Evolutionary conservation across 805 yeast species (phyloP).

Genomic region (Hyphopichia homilentoma): DNA sequence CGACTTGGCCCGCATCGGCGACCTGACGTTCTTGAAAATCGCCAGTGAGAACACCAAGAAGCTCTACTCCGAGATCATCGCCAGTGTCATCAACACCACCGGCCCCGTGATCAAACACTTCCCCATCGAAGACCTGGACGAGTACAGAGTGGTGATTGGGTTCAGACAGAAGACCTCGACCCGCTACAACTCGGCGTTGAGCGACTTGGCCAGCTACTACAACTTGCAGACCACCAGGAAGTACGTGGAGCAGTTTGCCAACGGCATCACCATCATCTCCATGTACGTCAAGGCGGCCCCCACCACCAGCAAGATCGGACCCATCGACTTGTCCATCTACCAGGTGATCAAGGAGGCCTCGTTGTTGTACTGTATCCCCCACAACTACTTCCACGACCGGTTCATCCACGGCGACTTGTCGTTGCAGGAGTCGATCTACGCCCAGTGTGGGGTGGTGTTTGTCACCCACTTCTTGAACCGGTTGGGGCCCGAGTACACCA

Average conservation of each 20-base stretch:
- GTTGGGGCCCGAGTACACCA: slow-evolving; percentile 82
- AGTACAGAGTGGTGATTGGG: slow-evolving; percentile 85
- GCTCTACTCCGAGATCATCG: slow-evolving; percentile 69
- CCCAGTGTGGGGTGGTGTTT: slow-evolving; percentile 89
- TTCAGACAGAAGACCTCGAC: slow-evolving; percentile 81
- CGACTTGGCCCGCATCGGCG: slow-evolving; percentile 69
- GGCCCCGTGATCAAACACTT: slow-evolving; percentile 93
- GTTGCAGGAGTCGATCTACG: slow-evolving; percentile 90
- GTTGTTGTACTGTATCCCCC: slow-evolving; percentile 84
- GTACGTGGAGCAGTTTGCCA: slow-evolving; percentile 90
- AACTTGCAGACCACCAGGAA: slow-evolving; percentile 80
- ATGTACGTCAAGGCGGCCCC: slow-evolving; percentile 70
- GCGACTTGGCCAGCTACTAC: slow-evolving; percentile 85
- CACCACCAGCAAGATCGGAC: slow-evolving; percentile 46
- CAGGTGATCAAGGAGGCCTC: slow-evolving; percentile 95
- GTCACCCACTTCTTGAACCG: slow-evolving; percentile 93
- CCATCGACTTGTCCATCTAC: slow-evolving; percentile 71
- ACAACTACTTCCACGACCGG: slow-evolving; percentile 70
- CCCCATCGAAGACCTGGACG: slow-evolving; percentile 74
- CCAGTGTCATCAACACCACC: slow-evolving; percentile 64
- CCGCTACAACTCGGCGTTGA: slow-evolving; percentile 81
- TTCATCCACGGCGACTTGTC: slow-evolving; percentile 78
- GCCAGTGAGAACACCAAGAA: slow-evolving; percentile 77
- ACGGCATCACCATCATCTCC: slow-evolving; percentile 83
- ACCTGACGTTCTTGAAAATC: slow-evolving; percentile 69